phyloP scores from a whole-genome alignment of 768 basidiomycete species.

The Lactarius hengduanensis region DNA sequence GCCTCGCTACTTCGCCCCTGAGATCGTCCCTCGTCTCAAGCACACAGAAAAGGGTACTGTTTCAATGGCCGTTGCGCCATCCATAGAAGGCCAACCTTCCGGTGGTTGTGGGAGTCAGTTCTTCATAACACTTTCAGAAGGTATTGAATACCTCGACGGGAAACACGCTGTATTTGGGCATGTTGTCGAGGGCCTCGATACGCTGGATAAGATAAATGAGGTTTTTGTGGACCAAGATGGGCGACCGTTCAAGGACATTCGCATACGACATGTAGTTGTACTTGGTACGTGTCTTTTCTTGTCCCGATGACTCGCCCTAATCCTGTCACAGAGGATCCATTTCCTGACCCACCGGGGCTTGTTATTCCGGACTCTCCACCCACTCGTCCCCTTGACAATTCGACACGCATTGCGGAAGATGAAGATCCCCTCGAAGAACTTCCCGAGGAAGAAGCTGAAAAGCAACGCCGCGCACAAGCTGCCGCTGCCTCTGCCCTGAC shows the following conservation, averaged over 20 bases:
- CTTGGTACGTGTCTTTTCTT: slow-evolving; percentile 57
- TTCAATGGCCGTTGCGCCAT: slow-evolving; percentile 96
- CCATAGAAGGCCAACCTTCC: slow-evolving; percentile 51
- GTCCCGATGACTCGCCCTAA: slow-evolving; percentile 10
- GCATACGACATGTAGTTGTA: slow-evolving; percentile 94
- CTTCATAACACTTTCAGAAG: slow-evolving; percentile 89
- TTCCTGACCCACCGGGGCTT: slow-evolving; percentile 80
- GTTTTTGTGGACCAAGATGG: slow-evolving; percentile 86
- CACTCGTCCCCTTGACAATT: slow-evolving; percentile 76
- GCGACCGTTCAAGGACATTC: slow-evolving; percentile 88
- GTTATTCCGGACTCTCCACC: slow-evolving; percentile 74
- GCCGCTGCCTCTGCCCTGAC: slow-evolving; percentile 93
- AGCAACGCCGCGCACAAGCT: slow-evolving; percentile 76
- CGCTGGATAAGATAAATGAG: slow-evolving; percentile 90
- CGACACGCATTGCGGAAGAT: slow-evolving; percentile 90
- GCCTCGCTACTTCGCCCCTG: slow-evolving; percentile 86
- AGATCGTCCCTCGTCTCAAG: slow-evolving; percentile 77
- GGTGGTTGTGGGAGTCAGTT: slow-evolving; percentile 96
- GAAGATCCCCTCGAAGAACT: slow-evolving; percentile 83
- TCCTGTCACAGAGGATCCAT: slow-evolving; percentile 78
- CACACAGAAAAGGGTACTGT: slow-evolving; percentile 85
- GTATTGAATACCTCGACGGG: slow-evolving; percentile 94
- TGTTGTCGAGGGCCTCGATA: slow-evolving; percentile 92
- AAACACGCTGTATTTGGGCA: slow-evolving; percentile 91
- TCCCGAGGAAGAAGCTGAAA: slow-evolving; percentile 85